Evolutionary conservation across 441 rosid species (phyloP).

Genomic region (Syzygium syzygioides): DNA sequence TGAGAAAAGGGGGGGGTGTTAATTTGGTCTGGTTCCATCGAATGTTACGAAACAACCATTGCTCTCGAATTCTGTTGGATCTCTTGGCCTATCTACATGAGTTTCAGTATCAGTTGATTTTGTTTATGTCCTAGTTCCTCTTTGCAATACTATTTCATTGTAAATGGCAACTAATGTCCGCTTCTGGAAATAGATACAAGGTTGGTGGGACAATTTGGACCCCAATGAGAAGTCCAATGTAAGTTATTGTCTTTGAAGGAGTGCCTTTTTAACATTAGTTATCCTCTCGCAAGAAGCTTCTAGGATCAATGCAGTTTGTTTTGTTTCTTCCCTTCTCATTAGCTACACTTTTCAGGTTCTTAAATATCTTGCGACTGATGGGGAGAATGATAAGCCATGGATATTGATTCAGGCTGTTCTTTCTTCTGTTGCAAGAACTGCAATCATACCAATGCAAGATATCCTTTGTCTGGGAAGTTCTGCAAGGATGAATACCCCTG

Average conservation of each 20-base stretch:
- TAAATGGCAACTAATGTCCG: neutral
- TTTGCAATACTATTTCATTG: neutral
- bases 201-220: constrained; percentile 80
- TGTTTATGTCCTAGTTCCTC: neutral
- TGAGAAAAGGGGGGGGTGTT: neutral
- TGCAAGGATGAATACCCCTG: constrained; percentile 94
- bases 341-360: constrained; percentile 37
- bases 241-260: constrained; percentile 16
- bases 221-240: constrained; percentile 70
- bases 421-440: constrained; percentile 77
- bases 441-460: constrained; percentile 89
- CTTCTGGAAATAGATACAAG: constrained; percentile 41
- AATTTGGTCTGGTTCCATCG: neutral
- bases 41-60: neutral
- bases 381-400: constrained; percentile 59
- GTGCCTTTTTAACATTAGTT: neutral
- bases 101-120: neutral
- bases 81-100: neutral
- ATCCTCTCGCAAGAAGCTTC: neutral
- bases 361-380: constrained; percentile 53
- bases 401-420: constrained; percentile 53
- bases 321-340: neutral
- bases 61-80: neutral
- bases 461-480: constrained; percentile 73
- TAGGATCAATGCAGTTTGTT: neutral